A percentile compares a stretch with the other conserved stretches of the same genome.
Conservation (phyloP, 257 asterid genomes). For the Pogostemon cablin region DNA sequence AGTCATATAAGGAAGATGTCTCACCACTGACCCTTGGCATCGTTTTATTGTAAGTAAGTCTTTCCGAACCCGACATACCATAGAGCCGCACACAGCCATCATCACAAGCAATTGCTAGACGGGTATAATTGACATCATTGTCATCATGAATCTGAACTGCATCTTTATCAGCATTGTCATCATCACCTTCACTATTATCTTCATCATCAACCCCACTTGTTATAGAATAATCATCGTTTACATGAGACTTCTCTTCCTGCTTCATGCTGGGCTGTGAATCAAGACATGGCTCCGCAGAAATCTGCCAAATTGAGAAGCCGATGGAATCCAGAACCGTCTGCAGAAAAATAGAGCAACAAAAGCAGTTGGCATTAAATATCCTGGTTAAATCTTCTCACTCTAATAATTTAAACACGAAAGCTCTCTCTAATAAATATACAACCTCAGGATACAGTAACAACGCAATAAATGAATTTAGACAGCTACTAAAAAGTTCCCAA, state of each 20-base stretch:
- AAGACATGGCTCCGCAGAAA: constrained; percentile 70
- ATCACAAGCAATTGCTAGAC: constrained; percentile 82
- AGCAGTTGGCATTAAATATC: constrained; percentile 19
- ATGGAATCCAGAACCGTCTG: constrained; percentile 80
- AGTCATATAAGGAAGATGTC: constrained; percentile 43
- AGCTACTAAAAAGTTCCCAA: background rate
- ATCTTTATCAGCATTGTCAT: constrained; percentile 46
- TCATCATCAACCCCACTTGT: constrained; percentile 45
- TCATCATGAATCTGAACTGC: constrained; percentile 47
- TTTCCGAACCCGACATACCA: constrained; percentile 44
- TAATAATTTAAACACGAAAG: background rate
- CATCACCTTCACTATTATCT: constrained; percentile 60
- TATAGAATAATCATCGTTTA: constrained; percentile 41
- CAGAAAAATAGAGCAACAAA: constrained; percentile 31
- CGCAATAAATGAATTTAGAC: background rate
- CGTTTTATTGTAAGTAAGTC: constrained; percentile 54
- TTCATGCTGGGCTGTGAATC: constrained; percentile 31
- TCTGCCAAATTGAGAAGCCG: constrained; percentile 87
- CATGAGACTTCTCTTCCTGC: constrained; percentile 37
- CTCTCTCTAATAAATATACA: background rate
- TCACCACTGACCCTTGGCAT: constrained; percentile 94
- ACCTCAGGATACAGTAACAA: background rate
- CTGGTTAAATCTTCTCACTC: background rate
- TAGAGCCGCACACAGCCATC: constrained; percentile 92
- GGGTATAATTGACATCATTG: constrained; percentile 38